Base-by-base conservation (phyloP, 306 rosid genomes). In the Sicyos baderoa region DNA sequence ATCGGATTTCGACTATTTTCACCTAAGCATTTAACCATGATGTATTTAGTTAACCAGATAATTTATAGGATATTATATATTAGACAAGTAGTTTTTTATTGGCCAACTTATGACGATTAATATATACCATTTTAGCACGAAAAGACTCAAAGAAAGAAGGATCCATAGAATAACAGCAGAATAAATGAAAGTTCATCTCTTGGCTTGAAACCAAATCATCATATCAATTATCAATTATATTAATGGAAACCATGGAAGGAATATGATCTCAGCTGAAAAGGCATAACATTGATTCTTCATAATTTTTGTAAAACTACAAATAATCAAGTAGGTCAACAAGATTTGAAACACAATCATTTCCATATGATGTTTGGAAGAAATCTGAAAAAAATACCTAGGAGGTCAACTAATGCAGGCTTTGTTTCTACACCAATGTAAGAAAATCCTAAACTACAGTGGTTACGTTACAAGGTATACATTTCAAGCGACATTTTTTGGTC, bases 341-440 rank as follows among this genome's bases (percentile, higher is more conserved):
- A 22, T 6, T 8, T 45, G 71, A 47, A 66, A 21, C 45, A 45
- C 7, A 19, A 63, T 42, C 22, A 67, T 65, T 49, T 65, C 70
- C 70, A 45, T 49, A 25, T 48, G 57, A 67, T 67, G 57, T 67
- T 48, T 15, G 55, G 50, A 67, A 67, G 49, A 23, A 47, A 67
- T 67, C 22, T 65, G 72, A 66, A 66, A 66, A 66, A 47, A 48
- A 48, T 21, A 15, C 72, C 72, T 22, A 48, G 45, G 9, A 48
- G 45, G 44, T 48, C 56, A 67, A 47, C 45, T 48, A 67, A 48
- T 23, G 40, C 71, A 67, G 15, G 44, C 3, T 48, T 25, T 67
- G 50, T 67, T 67, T 67, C 72, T 67, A 67, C 72, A 49, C 49
- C 72, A 25, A 48, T 67, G 72, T 67, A 67, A 67, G 40, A 67